Percentiles rank a stretch among this genome's conserved stretches.
These are phyloP conservation scores for Fusarium newnesense DNA, from an alignment of 2,329 filamentous ascomycete genomes.

Conservation along the genomic window DNA sequence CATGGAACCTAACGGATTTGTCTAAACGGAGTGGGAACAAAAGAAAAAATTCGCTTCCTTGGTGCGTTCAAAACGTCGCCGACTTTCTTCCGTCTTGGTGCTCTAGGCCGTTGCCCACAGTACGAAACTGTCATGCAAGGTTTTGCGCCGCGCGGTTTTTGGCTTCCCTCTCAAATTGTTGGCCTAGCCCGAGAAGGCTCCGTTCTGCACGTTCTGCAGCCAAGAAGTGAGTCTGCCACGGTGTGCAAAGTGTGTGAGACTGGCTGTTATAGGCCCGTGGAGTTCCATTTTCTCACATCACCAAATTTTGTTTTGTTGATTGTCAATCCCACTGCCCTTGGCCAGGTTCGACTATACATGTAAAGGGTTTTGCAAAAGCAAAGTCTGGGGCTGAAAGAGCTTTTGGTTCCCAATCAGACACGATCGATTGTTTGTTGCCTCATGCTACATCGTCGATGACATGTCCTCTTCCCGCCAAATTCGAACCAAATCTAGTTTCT, in stretches of 20 bases:
- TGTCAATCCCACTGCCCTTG: constrained; percentile 19
- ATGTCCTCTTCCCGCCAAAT: too few species aligned
- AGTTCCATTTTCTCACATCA: neutral
- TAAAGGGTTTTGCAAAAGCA: constrained; percentile 7
- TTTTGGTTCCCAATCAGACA: constrained; percentile 3
- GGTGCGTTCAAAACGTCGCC: constrained; percentile 31
- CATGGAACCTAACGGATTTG: constrained; percentile 18
- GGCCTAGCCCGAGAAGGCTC: constrained; percentile 23
- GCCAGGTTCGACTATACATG: constrained; percentile 5
- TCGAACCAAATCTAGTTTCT: constrained; percentile 7
- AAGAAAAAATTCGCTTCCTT: constrained; percentile 16
- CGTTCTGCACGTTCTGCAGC: constrained; percentile 28
- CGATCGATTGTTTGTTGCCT: constrained; percentile 15
- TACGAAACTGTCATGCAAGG: constrained; percentile 31
- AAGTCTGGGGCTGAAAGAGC: neutral
- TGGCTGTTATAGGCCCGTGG: neutral
- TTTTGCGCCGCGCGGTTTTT: constrained; percentile 32
- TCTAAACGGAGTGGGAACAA: constrained; percentile 30
- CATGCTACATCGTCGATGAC: too few species aligned
- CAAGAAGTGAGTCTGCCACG: constrained; percentile 1
- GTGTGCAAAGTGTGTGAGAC: neutral
- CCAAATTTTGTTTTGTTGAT: constrained; percentile 25
- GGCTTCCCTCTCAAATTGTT: constrained; percentile 15
- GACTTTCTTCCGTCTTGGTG: constrained; percentile 23
- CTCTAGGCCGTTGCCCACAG: constrained; percentile 29